Conservation (phyloP, 1,139 yeast species). For the Protomyces arabidopsidicola region DNA sequence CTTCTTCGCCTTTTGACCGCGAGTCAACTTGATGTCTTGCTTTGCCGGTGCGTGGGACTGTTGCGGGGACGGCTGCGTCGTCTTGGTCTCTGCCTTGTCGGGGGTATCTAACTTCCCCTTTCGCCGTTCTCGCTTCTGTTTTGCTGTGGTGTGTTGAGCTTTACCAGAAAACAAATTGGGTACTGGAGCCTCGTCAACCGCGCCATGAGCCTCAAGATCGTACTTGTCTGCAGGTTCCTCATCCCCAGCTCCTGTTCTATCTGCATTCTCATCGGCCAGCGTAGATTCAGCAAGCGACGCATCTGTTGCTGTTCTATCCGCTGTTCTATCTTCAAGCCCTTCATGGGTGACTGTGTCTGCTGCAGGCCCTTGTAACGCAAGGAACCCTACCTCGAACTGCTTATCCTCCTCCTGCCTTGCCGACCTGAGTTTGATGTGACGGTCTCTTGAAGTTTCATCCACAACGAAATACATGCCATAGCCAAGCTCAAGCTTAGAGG, state of each 20-base stretch:
- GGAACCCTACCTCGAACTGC: constrained; percentile 16
- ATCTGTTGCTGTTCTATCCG: background rate
- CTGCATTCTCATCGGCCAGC: background rate
- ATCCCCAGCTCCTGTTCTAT: background rate
- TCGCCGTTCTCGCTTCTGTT: constrained; percentile 24
- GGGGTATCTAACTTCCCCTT: background rate
- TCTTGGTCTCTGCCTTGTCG: background rate
- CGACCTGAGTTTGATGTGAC: constrained; percentile 41
- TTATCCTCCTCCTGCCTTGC: constrained; percentile 47
- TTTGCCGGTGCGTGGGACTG: constrained; percentile 29
- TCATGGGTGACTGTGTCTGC: background rate
- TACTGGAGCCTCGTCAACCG: background rate
- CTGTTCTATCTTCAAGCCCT: constrained; percentile 8
- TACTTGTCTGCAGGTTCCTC: constrained; percentile 12
- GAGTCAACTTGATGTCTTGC: constrained; percentile 41
- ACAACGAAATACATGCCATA: constrained; percentile 74
- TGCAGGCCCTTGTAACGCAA: constrained; percentile 4
- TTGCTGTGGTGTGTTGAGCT: constrained; percentile 25
- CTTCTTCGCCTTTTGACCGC: constrained; percentile 80
- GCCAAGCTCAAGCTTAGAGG: constrained; percentile 84
- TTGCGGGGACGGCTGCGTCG: background rate
- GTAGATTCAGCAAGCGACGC: background rate
- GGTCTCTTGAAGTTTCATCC: constrained; percentile 50
- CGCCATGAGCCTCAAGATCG: constrained; percentile 23
- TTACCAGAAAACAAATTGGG: constrained; percentile 8